Percentiles rank a stretch among this genome's conserved stretches.
Conservation (phyloP, 257 asterid genomes). For the Lithospermum erythrorhizon region DNA sequence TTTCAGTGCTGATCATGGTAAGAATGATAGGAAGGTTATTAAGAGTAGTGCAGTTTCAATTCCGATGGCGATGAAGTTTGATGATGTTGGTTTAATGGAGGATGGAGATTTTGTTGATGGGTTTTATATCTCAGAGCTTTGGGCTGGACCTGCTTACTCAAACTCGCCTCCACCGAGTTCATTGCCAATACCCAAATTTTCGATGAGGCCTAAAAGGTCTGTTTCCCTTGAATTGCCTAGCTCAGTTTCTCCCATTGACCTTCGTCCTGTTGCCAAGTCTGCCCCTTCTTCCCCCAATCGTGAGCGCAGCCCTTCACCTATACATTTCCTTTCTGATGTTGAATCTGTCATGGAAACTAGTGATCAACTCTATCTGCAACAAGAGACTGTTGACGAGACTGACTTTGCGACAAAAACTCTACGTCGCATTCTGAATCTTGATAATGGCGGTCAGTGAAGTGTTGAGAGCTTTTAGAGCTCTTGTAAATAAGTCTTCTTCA, state of each 20-base stretch:
- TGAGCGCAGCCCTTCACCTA: slow-evolving; percentile 35
- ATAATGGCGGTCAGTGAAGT: slow-evolving; percentile 42
- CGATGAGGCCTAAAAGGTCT: slow-evolving; percentile 55
- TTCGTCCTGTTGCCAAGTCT: slow-evolving; percentile 46
- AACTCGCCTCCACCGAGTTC: slow-evolving; percentile 97
- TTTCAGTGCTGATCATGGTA: slow-evolving; percentile 17
- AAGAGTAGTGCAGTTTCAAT: slow-evolving; percentile 31
- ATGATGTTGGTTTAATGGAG: slow-evolving; percentile 11
- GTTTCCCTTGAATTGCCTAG: slow-evolving; percentile 61
- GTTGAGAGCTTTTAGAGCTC: slow-evolving; percentile 24
- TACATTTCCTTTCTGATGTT: slow-evolving; percentile 31
- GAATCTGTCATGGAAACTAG: slow-evolving; percentile 26
- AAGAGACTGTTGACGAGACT: slow-evolving; percentile 29
- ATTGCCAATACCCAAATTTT: slow-evolving; percentile 82
- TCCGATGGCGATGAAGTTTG: slow-evolving; percentile 34
- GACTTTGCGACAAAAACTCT: slow-evolving; percentile 83
- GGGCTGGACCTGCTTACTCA: slow-evolving; percentile 98
- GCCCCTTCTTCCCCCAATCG: slow-evolving; percentile 82
- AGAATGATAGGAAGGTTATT: slow-evolving; percentile 19
- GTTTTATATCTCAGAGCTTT: slow-evolving; percentile 57
- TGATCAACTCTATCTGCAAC: slow-evolving; percentile 25
- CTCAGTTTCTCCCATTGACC: slow-evolving; percentile 34
- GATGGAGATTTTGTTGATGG: slow-evolving; percentile 17
- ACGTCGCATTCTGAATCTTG: slow-evolving; percentile 96
- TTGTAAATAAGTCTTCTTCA: slow-evolving; percentile 34